Conservation (phyloP, 2,329 filamentous ascomycete species). For the Exophiala sp. region DNA sequence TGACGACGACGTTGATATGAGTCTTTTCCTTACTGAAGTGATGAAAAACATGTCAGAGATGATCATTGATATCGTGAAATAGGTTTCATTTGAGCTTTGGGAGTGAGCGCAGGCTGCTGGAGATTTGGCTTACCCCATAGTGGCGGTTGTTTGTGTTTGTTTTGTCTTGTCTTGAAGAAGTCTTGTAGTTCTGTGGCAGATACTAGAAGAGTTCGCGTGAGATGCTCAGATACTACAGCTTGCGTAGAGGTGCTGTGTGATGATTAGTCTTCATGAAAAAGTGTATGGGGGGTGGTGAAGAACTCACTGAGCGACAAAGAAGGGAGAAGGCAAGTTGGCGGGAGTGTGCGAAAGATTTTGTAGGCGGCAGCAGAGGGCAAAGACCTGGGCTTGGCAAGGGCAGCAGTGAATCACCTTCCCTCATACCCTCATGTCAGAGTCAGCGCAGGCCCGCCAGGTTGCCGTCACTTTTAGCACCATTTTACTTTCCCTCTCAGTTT, state of each 20-base stretch:
- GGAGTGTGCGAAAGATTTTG: conserved; percentile 28
- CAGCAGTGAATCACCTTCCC: conserved; percentile 1
- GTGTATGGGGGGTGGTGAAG: conserved; percentile 17
- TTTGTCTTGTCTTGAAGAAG: conserved; percentile 30
- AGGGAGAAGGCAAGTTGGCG: conserved; percentile 21
- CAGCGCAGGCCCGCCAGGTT: background rate
- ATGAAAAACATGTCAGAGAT: conserved; percentile 20
- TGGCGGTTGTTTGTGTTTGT: conserved; percentile 44
- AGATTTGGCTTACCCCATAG: conserved; percentile 56
- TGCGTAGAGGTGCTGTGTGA: conserved; percentile 50
- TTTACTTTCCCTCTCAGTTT: background rate
- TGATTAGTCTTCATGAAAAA: conserved; percentile 23
- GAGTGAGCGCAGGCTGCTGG: conserved; percentile 16
- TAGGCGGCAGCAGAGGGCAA: conserved; percentile 16
- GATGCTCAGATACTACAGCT: conserved; percentile 52
- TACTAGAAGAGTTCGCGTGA: conserved; percentile 42
- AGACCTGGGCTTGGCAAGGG: conserved; percentile 20
- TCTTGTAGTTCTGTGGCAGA: conserved; percentile 49
- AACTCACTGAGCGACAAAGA: conserved; percentile 31
- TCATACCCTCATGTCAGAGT: background rate
- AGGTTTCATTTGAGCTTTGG: conserved; percentile 10
- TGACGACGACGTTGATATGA: conserved; percentile 98
- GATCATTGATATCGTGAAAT: conserved; percentile 21
- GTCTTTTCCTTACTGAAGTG: conserved; percentile 80
- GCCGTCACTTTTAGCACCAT: background rate